phyloP scores from a whole-genome alignment of 257 asterid species.

The Primulina eburnea region DNA sequence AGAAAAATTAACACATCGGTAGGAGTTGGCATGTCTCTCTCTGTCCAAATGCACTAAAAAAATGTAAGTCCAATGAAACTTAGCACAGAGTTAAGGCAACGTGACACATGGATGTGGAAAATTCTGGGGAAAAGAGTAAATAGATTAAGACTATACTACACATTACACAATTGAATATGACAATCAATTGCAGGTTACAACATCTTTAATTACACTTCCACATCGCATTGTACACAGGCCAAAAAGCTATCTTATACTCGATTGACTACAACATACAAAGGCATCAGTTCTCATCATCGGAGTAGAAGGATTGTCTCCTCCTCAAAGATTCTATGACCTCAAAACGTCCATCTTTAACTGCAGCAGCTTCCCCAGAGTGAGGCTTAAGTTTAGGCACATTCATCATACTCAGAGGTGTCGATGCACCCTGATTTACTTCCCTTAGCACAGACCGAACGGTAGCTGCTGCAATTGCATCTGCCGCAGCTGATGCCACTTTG shows the following conservation, averaged over 20 bases:
- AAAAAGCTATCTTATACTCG: too few species aligned
- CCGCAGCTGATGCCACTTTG: conserved; percentile 73
- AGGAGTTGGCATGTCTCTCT: too few species aligned
- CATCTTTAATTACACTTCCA: neutral
- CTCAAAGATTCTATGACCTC: conserved; percentile 71
- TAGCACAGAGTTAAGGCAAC: neutral
- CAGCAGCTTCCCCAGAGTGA: neutral
- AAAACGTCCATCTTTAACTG: conserved; percentile 44
- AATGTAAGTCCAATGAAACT: neutral
- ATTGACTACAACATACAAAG: neutral
- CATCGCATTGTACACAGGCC: neutral
- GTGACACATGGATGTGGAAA: neutral
- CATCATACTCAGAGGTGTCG: conserved; percentile 77
- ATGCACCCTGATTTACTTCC: conserved; percentile 51
- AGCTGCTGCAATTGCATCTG: conserved; percentile 65
- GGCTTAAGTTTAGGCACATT: conserved; percentile 76
- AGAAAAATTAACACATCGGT: too few species aligned
- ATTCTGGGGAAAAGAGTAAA: too few species aligned
- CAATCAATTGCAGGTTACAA: neutral
- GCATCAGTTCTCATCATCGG: conserved; percentile 64
- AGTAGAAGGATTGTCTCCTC: conserved; percentile 64
- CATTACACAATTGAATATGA: neutral
- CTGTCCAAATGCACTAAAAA: neutral
- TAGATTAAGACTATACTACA: neutral
- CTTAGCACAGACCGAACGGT: conserved; percentile 70